phyloP scores from a whole-genome alignment of 2,329 filamentous ascomycete species.

The Aspergillus pseudoterreus region DNA sequence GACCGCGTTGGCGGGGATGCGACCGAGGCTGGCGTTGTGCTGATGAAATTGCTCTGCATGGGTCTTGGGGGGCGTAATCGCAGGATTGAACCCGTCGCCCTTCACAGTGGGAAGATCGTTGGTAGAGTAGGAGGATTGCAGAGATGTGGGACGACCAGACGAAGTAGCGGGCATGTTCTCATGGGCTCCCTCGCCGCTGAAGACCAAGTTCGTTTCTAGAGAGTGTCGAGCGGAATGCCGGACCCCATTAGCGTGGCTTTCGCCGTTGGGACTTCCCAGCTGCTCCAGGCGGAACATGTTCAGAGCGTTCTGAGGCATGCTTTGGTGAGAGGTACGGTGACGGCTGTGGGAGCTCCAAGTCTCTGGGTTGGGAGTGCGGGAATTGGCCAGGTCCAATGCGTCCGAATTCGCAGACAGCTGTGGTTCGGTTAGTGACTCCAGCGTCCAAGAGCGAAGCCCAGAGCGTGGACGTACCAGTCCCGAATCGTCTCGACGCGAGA shows the following conservation, averaged over 20 bases:
- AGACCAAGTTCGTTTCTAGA: slow-evolving; percentile 40
- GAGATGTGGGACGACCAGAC: slow-evolving; percentile 38
- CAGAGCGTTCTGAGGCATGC: slow-evolving; percentile 54
- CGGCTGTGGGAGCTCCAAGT: slow-evolving; percentile 63
- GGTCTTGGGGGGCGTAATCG: slow-evolving; percentile 51
- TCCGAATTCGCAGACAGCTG: slow-evolving; percentile 78
- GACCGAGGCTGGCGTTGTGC: slow-evolving; percentile 77
- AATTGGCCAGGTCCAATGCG: slow-evolving; percentile 73
- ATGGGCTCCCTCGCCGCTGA: slow-evolving; percentile 26
- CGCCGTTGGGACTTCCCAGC: slow-evolving; percentile 27
- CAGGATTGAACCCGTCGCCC: slow-evolving; percentile 53
- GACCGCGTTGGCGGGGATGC: slow-evolving; percentile 66
- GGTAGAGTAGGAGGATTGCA: slow-evolving; percentile 85
- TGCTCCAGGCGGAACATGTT: slow-evolving; percentile 40
- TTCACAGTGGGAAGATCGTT: slow-evolving; percentile 86
- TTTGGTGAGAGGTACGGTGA: slow-evolving; percentile 63
- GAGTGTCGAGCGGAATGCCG: slow-evolving; percentile 44
- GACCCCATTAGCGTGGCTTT: slow-evolving; percentile 26
- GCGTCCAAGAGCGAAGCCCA: not conserved
- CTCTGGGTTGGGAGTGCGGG: slow-evolving; percentile 63
- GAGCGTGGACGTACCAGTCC: slow-evolving; percentile 49
- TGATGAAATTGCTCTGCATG: slow-evolving; percentile 61
- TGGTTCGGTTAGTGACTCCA: slow-evolving; percentile 39
- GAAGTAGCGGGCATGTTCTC: slow-evolving; percentile 24
- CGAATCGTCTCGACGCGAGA: slow-evolving; percentile 47